These are phyloP conservation scores for Sarocladiaceae sp. DNA, from an alignment of 2,329 filamentous ascomycete species.

Conservation along the genomic window DNA sequence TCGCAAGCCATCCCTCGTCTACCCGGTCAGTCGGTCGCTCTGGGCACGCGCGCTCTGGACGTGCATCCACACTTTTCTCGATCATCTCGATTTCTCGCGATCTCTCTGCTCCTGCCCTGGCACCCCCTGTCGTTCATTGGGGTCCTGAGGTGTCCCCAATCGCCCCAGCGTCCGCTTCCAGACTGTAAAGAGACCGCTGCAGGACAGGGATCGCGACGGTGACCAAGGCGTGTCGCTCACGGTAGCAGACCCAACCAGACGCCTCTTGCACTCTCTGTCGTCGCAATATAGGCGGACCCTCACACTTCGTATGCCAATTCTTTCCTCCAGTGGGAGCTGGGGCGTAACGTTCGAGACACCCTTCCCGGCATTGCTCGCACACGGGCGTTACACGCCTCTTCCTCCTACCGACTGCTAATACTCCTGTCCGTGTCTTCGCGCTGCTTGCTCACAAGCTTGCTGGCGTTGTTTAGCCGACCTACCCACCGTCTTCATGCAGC, in stretches of 20 bases:
- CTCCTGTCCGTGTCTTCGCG: neutral
- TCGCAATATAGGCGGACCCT: too few relatives aligned
- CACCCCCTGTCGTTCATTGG: neutral
- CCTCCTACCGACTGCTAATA: neutral
- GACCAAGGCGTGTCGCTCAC: neutral
- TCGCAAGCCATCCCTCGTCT: neutral
- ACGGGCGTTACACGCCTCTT: neutral
- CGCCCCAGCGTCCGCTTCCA: neutral
- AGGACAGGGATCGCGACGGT: conserved; percentile 3
- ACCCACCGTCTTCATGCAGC: conserved; percentile 8
- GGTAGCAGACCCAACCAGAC: too few relatives aligned
- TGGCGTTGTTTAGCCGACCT: neutral
- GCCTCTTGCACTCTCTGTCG: too few relatives aligned
- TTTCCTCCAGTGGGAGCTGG: neutral
- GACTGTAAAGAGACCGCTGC: conserved; percentile 1
- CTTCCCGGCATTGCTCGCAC: neutral
- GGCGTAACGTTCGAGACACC: neutral
- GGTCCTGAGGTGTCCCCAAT: neutral
- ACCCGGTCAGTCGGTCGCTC: neutral
- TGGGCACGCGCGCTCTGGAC: conserved; percentile 3
- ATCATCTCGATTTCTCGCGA: conserved; percentile 9
- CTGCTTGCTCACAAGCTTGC: conserved; percentile 4
- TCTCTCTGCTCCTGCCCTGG: conserved; percentile 1
- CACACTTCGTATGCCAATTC: too few relatives aligned
- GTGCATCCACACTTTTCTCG: conserved; percentile 6